A percentile compares a stretch with the other conserved stretches of the same genome.
These are phyloP conservation scores for Rhodotorula sp. DNA, from an alignment of 1,284 basidiomycete species.

Conservation along the genomic window DNA sequence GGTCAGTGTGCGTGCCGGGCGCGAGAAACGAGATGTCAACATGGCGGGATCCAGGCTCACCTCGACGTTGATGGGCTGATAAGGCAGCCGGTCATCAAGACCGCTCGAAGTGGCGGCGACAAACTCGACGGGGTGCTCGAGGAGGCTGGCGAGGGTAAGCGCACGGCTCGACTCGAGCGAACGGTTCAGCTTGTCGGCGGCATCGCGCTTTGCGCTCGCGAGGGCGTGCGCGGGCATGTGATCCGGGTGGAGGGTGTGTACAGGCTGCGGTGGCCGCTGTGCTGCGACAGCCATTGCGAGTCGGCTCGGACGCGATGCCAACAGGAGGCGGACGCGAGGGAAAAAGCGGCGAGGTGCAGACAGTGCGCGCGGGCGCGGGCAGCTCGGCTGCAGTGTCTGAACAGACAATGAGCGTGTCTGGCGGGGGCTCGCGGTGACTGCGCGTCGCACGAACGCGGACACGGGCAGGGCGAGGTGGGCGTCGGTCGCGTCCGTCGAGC, in stretches of 20 bases:
- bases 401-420: neutral
- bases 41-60: neutral
- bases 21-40: neutral
- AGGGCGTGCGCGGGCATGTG: neutral
- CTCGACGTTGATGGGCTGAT: constrained; percentile 32
- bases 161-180: constrained; percentile 21
- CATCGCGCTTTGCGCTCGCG: neutral
- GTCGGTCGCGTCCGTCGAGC: no score
- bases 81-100: constrained; percentile 32
- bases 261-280: neutral
- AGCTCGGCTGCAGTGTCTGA: neutral
- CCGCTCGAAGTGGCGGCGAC: constrained; percentile 4
- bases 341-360: neutral
- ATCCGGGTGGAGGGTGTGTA: constrained; percentile 9
- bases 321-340: no score
- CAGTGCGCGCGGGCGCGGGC: neutral
- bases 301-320: neutral
- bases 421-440: no score
- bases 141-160: constrained; percentile 30
- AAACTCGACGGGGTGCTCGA: constrained; percentile 36
- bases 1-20: no score
- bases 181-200: neutral
- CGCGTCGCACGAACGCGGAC: no score
- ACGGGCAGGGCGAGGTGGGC: no score
- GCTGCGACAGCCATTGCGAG: constrained; percentile 13